Conservation (phyloP, 257 asterid species). For the Solanum gracilifrons region DNA sequence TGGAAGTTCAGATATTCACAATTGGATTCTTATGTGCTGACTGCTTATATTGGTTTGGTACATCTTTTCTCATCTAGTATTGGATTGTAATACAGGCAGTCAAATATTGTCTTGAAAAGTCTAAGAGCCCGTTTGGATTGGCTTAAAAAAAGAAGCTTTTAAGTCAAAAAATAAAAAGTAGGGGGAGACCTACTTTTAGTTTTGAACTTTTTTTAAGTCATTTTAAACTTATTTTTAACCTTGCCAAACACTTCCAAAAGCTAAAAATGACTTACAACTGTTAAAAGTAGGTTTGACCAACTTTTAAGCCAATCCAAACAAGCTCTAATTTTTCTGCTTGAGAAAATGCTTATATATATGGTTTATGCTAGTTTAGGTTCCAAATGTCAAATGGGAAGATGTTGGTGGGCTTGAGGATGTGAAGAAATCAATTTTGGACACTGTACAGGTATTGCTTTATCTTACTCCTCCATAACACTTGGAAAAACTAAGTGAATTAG, state of each 20-base stretch:
- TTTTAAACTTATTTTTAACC: no score
- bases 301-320: no score
- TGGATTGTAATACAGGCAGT: background rate
- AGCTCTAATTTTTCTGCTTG: background rate
- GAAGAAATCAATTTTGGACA: slow-evolving; percentile 84
- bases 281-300: no score
- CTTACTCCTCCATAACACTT: background rate
- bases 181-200: no score
- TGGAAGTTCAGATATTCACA: background rate
- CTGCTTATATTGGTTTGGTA: background rate
- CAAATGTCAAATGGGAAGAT: slow-evolving; percentile 93
- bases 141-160: no score
- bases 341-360: background rate
- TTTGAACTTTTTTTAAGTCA: no score
- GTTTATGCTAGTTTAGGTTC: slow-evolving; percentile 40
- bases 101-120: background rate
- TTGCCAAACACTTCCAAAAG: no score
- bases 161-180: no score
- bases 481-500: background rate
- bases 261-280: no score
- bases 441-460: slow-evolving; percentile 66
- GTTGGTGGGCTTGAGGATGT: slow-evolving; percentile 99
- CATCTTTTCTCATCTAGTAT: background rate
- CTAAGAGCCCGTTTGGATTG: no score
- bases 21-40: background rate